phyloP scores from a whole-genome alignment of 768 basidiomycete species.

The Russula compacta region DNA sequence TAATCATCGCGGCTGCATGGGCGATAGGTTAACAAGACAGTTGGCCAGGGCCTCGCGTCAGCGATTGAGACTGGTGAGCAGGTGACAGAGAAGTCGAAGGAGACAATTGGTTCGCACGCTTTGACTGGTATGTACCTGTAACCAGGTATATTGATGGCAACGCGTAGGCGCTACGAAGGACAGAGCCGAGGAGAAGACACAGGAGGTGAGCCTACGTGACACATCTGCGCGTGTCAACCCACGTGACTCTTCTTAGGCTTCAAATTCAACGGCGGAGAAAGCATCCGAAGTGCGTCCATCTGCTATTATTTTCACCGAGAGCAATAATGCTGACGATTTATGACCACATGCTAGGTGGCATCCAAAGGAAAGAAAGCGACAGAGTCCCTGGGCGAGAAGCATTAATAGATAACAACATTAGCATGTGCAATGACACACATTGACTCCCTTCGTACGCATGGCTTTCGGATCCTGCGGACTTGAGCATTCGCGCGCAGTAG shows the following conservation, averaged over 20 bases:
- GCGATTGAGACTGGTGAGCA: slow-evolving; percentile 16
- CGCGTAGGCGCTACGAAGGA: slow-evolving; percentile 9
- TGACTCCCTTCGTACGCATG: no score
- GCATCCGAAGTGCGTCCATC: slow-evolving; percentile 3
- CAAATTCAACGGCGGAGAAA: slow-evolving; percentile 1
- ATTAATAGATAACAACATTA: background rate
- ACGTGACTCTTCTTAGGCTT: background rate
- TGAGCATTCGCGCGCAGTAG: no score
- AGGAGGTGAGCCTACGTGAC: background rate
- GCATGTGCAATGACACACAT: background rate
- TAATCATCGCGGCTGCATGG: background rate
- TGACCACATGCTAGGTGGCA: background rate
- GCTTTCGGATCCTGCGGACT: no score
- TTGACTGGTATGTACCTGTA: background rate
- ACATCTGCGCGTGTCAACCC: background rate
- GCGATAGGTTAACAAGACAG: slow-evolving; percentile 16
- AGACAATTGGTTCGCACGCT: slow-evolving; percentile 10
- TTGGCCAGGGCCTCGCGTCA: slow-evolving; percentile 13
- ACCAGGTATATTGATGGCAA: background rate
- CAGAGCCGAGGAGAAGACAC: background rate
- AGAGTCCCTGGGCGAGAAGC: background rate
- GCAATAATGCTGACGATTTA: background rate
- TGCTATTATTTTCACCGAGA: background rate
- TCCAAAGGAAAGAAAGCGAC: slow-evolving; percentile 1
- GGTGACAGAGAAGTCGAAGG: slow-evolving; percentile 16